phyloP scores from a whole-genome alignment of 2,329 filamentous ascomycete species.

The Epichloe glyceriae region DNA sequence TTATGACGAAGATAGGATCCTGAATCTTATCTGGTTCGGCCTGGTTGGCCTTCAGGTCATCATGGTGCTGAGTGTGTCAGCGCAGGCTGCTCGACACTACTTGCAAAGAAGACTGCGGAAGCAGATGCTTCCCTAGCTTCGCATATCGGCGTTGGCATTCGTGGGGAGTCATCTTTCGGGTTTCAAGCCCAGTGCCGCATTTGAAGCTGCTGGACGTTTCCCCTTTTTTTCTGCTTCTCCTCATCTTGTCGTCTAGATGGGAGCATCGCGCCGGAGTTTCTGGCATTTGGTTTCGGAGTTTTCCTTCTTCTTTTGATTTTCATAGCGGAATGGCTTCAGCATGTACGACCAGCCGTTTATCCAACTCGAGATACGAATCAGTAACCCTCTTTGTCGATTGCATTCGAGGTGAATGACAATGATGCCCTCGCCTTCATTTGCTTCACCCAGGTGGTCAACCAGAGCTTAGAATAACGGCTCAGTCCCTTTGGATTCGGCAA shows the following conservation, averaged over 20 bases:
- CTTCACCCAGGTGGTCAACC: too few relatives aligned
- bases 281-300: not conserved
- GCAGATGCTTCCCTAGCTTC: constrained; percentile 4
- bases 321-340: not conserved
- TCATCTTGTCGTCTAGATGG: not conserved
- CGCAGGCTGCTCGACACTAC: constrained; percentile 12
- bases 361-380: not conserved
- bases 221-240: not conserved
- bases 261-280: not conserved
- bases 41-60: constrained; percentile 32
- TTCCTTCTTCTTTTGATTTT: not conserved
- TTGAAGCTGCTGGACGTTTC: not conserved
- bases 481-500: too few relatives aligned
- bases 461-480: too few relatives aligned
- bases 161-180: not conserved
- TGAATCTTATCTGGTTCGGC: constrained; percentile 34
- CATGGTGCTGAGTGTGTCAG: constrained; percentile 28
- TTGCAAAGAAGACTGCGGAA: constrained; percentile 5
- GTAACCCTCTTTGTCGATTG: not conserved
- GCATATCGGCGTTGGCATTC: not conserved
- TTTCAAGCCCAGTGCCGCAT: not conserved
- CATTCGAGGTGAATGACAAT: not conserved
- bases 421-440: too few relatives aligned
- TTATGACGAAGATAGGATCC: constrained; percentile 22
- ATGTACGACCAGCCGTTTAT: not conserved